phyloP scores from a whole-genome alignment of 441 rosid genomes.

The Gossypium armourianum region DNA sequence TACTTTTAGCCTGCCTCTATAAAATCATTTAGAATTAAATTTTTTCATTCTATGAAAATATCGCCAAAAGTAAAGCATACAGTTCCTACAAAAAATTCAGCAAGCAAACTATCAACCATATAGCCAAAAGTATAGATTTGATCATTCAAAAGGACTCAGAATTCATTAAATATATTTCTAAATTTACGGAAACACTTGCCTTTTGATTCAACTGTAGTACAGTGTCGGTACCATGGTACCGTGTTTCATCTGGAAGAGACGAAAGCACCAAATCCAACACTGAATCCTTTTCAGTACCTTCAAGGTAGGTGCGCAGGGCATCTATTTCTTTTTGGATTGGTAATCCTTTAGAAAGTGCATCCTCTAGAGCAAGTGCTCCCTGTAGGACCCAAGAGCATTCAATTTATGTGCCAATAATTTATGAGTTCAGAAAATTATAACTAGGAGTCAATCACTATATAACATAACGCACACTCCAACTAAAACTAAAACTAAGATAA shows the following conservation, averaged over 20 bases:
- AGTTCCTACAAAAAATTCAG: conserved; percentile 1
- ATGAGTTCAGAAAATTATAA: background rate
- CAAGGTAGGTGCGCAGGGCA: conserved; percentile 46
- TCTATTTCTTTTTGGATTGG: conserved; percentile 75
- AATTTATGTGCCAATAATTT: conserved; percentile 19
- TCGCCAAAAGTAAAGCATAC: background rate
- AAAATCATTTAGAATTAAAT: background rate
- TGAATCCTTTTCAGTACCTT: conserved; percentile 62
- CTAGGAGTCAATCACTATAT: conserved; percentile 9
- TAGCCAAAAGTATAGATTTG: conserved; percentile 1
- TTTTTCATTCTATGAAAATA: background rate
- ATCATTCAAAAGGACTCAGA: background rate
- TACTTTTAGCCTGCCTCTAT: background rate
- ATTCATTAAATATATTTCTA: conserved; percentile 6
- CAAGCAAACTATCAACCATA: background rate
- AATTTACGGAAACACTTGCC: conserved; percentile 30
- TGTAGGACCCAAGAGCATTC: conserved; percentile 19
- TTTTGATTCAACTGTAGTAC: conserved; percentile 62
- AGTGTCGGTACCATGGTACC: conserved; percentile 60
- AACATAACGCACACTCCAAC: background rate
- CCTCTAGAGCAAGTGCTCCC: conserved; percentile 88
- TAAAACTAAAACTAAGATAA: background rate
- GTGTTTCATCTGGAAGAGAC: conserved; percentile 82
- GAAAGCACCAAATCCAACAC: conserved; percentile 65
- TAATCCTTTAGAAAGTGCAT: conserved; percentile 77